These are phyloP conservation scores for Xylaria sp. DNA, from an alignment of 495 filamentous ascomycete genomes.

Conservation along the genomic window DNA sequence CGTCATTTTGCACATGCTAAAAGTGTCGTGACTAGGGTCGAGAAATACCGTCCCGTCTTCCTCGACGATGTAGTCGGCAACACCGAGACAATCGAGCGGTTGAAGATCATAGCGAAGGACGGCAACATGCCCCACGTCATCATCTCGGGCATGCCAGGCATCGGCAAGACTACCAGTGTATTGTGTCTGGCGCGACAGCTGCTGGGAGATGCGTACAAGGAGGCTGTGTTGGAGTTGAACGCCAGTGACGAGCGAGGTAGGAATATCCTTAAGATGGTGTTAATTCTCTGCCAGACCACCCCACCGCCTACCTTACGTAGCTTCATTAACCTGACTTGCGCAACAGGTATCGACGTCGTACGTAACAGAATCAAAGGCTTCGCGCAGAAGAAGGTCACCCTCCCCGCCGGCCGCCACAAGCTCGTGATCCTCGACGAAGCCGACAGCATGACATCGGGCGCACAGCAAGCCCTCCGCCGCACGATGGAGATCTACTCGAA, in stretches of 20 bases:
- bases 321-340: background rate
- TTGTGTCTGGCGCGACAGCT: slow-evolving; percentile 92
- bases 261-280: slow-evolving; percentile 23
- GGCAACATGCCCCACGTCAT: slow-evolving; percentile 99
- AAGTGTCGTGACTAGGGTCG: slow-evolving; percentile 71
- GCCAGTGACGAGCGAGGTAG: slow-evolving; percentile 92
- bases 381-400: slow-evolving; percentile 98
- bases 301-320: background rate
- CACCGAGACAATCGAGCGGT: slow-evolving; percentile 92
- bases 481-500: slow-evolving; percentile 99
- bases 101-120: slow-evolving; percentile 99
- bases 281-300: background rate
- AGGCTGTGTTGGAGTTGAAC: slow-evolving; percentile 95
- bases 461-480: slow-evolving; percentile 91
- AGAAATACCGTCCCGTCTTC: slow-evolving; percentile 95
- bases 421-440: slow-evolving; percentile 98
- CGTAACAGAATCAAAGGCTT: slow-evolving; percentile 99
- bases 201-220: slow-evolving; percentile 93
- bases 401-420: slow-evolving; percentile 91
- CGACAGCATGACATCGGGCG: slow-evolving; percentile 95
- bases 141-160: slow-evolving; percentile 98
- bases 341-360: slow-evolving; percentile 89
- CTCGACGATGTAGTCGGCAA: slow-evolving; percentile 98
- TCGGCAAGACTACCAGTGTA: slow-evolving; percentile 97
- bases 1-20: background rate